A percentile compares a stretch with the other conserved stretches of the same genome.
Evolutionary conservation across 345 rosid genomes (phyloP).

Genomic region (Pugionium dolabratum): DNA sequence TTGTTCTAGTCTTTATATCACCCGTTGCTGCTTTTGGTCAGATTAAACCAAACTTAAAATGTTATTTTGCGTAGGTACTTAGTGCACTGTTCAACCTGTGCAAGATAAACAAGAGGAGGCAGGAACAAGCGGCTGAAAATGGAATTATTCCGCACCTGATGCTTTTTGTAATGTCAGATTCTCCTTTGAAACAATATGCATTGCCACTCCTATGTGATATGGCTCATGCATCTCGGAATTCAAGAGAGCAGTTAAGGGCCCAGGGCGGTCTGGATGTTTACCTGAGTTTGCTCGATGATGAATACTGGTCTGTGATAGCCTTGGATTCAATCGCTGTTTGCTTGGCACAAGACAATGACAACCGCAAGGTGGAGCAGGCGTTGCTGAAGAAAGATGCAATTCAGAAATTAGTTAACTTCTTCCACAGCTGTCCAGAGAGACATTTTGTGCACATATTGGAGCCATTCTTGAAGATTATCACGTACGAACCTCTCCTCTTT

Average conservation of each 20-base stretch:
- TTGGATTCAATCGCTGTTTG: conserved; percentile 97
- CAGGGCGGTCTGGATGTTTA: conserved; percentile 96
- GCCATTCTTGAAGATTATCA: conserved; percentile 94
- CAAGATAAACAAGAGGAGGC: conserved; percentile 99
- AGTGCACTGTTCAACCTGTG: conserved; percentile 93
- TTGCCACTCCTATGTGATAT: conserved; percentile 94
- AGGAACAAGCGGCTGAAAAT: conserved; percentile 99
- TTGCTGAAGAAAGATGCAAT: conserved; percentile 89
- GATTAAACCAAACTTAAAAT: not conserved
- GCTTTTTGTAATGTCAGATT: conserved; percentile 76
- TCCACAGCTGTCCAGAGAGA: conserved; percentile 91
- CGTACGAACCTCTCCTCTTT: conserved; percentile 50
- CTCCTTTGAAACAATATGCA: conserved; percentile 80
- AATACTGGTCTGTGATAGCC: conserved; percentile 88
- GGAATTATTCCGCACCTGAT: conserved; percentile 98
- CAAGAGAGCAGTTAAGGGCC: conserved; percentile 96
- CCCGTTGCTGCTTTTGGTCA: conserved; percentile 4
- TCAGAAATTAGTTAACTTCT: conserved; percentile 83
- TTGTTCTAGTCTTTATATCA: conserved; percentile 4
- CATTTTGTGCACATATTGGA: conserved; percentile 95
- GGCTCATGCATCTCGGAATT: conserved; percentile 99
- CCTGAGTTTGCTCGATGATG: conserved; percentile 86
- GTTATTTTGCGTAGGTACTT: conserved; percentile 68
- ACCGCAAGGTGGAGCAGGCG: conserved; percentile 90
- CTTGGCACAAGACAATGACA: conserved; percentile 97